Percentiles rank a stretch among this genome's conserved stretches.
Evolutionary conservation across 768 basidiomycete genomes (phyloP).

Genomic region (Serendipita sp.): DNA sequence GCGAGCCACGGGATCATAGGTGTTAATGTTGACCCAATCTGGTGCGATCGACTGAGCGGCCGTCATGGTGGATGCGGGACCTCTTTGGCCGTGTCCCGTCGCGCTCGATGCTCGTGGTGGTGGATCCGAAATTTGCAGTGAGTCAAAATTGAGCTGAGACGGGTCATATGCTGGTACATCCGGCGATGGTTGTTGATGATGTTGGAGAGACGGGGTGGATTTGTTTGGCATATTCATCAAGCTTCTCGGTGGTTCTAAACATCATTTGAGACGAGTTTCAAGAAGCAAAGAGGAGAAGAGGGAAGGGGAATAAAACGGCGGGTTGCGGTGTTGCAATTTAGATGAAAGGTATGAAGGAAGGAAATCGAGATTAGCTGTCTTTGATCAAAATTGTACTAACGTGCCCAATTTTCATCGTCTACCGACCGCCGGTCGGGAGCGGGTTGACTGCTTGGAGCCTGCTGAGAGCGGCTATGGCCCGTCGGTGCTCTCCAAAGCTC

Average conservation of each 20-base stretch:
- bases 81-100: constrained; percentile 12
- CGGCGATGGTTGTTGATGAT: constrained; percentile 22
- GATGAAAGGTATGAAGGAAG: too few relatives aligned
- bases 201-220: constrained; percentile 30
- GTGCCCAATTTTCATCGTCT: not conserved
- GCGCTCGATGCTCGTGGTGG: constrained; percentile 19
- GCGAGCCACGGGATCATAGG: constrained; percentile 33
- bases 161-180: constrained; percentile 28
- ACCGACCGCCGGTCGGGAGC: not conserved
- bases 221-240: constrained; percentile 31
- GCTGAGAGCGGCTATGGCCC: not conserved
- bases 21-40: constrained; percentile 3
- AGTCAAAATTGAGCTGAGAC: constrained; percentile 28
- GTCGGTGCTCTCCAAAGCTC: constrained; percentile 4
- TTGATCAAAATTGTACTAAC: not conserved
- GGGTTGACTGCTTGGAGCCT: not conserved
- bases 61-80: not conserved
- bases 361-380: too few relatives aligned
- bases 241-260: not conserved
- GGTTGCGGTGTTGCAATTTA: not conserved
- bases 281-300: not conserved
- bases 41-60: not conserved
- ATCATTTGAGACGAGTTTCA: not conserved
- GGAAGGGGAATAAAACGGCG: not conserved
- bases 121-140: constrained; percentile 35